These are phyloP conservation scores for Ustulina deusta DNA, from an alignment of 2,329 filamentous ascomycete genomes.

Conservation along the genomic window DNA sequence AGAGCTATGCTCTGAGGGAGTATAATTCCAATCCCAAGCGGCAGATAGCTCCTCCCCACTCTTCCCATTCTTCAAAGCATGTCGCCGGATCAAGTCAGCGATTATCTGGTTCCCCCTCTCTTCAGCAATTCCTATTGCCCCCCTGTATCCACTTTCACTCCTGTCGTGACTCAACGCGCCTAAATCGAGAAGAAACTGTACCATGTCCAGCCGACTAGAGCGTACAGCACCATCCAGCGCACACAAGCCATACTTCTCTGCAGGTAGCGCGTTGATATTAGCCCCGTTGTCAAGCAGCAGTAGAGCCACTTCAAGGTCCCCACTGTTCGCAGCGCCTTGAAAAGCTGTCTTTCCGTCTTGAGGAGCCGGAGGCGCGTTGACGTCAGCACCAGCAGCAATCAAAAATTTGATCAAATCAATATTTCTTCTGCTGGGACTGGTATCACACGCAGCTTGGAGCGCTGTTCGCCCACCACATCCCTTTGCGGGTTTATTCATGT, in stretches of 20 bases:
- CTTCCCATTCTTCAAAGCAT: constrained; percentile 21
- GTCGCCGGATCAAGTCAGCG: not conserved
- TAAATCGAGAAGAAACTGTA: constrained; percentile 35
- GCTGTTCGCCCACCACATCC: not conserved
- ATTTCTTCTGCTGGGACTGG: too few relatives aligned
- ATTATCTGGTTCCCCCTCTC: accelerated
- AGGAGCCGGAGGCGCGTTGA: constrained; percentile 18
- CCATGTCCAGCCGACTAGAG: constrained; percentile 34
- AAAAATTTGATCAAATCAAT: constrained; percentile 11
- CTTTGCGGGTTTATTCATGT: constrained; percentile 33
- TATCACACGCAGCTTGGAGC: constrained; percentile 19
- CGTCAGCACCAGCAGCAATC: constrained; percentile 13
- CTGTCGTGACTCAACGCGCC: constrained; percentile 33
- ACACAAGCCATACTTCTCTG: not conserved
- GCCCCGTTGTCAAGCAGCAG: constrained; percentile 38
- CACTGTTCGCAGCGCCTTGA: constrained; percentile 15
- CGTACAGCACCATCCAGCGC: constrained; percentile 24
- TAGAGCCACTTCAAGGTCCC: constrained; percentile 33
- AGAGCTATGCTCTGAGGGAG: too few relatives aligned
- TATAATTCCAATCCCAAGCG: too few relatives aligned
- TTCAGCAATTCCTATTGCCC: constrained; percentile 19
- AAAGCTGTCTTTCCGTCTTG: constrained; percentile 15
- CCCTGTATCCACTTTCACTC: constrained; percentile 35
- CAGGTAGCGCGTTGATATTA: constrained; percentile 25
- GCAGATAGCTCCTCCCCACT: constrained; percentile 13